Base-by-base conservation (phyloP, 108 stramenopile genomes). In the Pelagomonas calceolata region DNA sequence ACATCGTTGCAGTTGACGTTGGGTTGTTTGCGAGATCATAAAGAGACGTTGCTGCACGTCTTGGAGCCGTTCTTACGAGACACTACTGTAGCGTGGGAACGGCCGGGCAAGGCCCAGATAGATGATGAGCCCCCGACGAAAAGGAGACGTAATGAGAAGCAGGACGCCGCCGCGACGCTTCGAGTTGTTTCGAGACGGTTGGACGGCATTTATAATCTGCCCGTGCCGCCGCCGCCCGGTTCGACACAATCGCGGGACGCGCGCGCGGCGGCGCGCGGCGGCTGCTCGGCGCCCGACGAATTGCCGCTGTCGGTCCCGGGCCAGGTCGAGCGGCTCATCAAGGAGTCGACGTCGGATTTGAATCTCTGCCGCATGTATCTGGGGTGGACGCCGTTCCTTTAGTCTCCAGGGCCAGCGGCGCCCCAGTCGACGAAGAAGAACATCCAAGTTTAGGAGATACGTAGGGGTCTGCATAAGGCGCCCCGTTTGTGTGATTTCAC, bases 21-120 rank as follows among this genome's bases (percentile, higher is more conserved):
- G 89, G 72, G 70, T 30, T 88, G 88, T 30, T 82, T 99, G 63
- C 90, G 99, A 21, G 82, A 85, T 39, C 89, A 98, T 72, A 86
- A 91, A 26, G 93, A 93, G 69, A 94, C 91, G 30, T 87, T 99
- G 34, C 76, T 98, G 36, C 92, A 92, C 29, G 96, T 98, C 36
- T 84, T 99, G 51, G 98, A 98, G 72, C 94, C 96, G 34, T 99
- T 99, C 75, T 43, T 98, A 9, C 67, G 39, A n/a, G 30, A 36
- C 39, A 82, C 83, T 4, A 83, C 82, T 4, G 83, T 83, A n/a
- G 82, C 46, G 30, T 82, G 81, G 82, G 60, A 35, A 16, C 76
- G 81, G 37, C 68, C 64, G 64, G 77, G 79, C 14, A 43, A 73
- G 36, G 80, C 78, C 31, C 79, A 82, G 65, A 34, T 74, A 18